Evolutionary conservation across 352 stramenopile genomes (phyloP), one percentile per base, ranked within the genome.

Genomic region (Globisporangium cylindrosporum): DNA sequence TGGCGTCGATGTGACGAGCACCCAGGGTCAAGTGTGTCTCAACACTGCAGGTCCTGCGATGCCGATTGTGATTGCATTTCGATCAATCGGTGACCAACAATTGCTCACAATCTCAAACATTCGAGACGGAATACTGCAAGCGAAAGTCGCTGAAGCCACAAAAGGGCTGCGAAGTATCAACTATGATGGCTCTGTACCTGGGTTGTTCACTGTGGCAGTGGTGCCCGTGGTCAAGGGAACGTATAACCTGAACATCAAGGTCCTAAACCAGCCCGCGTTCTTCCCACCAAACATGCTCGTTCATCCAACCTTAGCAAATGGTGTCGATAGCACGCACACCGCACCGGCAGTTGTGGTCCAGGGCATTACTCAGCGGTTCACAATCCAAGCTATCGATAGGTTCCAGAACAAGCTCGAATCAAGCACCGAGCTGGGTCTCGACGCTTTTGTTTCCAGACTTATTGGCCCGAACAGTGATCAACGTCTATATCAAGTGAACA

Each of bases 321-420:
- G 81, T 60, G 70, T 69, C 32, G 74, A 78, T 29, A 93, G 80
- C 29, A 93, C 76, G 9, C 94, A 98, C 70, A 86, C 90, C 53
- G 88, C 90, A 0, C 80, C 83, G 7, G 61, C 84, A 7, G 79
- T 98, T 29, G 93, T 94, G 0, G 92, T 84, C 0, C 88, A 95
- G 83, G 84, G 95, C 22, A 74, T 83, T 2, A 54, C 67, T 24
- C 88, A 93, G 54, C 69, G 64, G 34, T 98, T 98, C 72, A 79
- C 73, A 10, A 73, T 99, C 2, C 89, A 98, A 66, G 78, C 89
- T 15, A 88, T 95, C 36, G 96, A 99, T 72, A 71, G 75, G 3
- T 99, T 98, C 68, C 82, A 86, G 6, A 99, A 99, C 73, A 74
- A 79, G 36, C 77, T 99, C 9, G 87, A 96, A 32, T 89, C 74